Evolutionary conservation across 2,329 filamentous ascomycete species (phyloP).

Genomic region (Ceratocystis cacaofunesta): DNA sequence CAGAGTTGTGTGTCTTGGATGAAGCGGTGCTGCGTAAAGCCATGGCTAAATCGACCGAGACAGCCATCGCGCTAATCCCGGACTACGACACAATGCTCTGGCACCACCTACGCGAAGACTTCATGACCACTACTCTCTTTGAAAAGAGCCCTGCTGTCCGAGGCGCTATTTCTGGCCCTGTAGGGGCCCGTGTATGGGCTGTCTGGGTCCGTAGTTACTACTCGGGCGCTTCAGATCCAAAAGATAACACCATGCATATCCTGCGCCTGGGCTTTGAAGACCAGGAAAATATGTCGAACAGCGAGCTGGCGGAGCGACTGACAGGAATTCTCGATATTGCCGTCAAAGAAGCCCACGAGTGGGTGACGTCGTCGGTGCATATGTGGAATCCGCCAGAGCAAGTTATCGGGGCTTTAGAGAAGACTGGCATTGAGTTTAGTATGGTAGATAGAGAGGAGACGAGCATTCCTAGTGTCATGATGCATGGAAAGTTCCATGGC

Average conservation of each 20-base stretch:
- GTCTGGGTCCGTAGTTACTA: constrained; percentile 57
- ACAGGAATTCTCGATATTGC: constrained; percentile 51
- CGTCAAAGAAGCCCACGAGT: constrained; percentile 53
- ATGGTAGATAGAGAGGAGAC: constrained; percentile 44
- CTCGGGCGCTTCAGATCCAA: constrained; percentile 31
- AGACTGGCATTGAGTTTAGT: constrained; percentile 33
- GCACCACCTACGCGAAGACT: constrained; percentile 72
- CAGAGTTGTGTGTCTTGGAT: constrained; percentile 47
- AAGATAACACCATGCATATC: constrained; percentile 54
- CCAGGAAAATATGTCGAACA: constrained; percentile 25
- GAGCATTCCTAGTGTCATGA: constrained; percentile 57
- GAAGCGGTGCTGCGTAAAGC: constrained; percentile 43
- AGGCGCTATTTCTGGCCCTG: constrained; percentile 48
- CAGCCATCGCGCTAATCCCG: constrained; percentile 32
- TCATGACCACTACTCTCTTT: constrained; percentile 51
- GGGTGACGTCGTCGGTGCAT: constrained; percentile 55
- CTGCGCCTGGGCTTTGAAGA: constrained; percentile 55
- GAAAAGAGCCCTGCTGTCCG: constrained; percentile 40
- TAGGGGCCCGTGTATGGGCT: constrained; percentile 47
- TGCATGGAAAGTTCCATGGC: constrained; percentile 33
- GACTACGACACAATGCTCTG: constrained; percentile 54
- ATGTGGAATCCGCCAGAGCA: constrained; percentile 66
- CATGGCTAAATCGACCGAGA: constrained; percentile 33
- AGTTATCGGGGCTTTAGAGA: constrained; percentile 32
- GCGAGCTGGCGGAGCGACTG: constrained; percentile 38